phyloP scores from a whole-genome alignment of 441 rosid species.

The Breynia disticha region DNA sequence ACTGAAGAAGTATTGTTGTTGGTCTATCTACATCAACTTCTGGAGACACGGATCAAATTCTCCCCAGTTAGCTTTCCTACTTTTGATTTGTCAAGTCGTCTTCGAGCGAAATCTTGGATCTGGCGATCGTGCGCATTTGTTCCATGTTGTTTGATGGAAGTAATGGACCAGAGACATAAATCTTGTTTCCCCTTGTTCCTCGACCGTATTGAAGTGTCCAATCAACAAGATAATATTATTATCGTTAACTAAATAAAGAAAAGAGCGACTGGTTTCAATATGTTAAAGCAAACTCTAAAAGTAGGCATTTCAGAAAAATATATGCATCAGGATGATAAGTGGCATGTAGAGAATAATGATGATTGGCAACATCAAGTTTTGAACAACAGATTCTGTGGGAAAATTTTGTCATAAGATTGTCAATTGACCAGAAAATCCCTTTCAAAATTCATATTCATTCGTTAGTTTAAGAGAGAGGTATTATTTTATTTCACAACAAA shows the following conservation, averaged over 20 bases:
- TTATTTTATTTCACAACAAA: neutral
- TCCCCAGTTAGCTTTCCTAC: slow-evolving; percentile 16
- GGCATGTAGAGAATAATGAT: neutral
- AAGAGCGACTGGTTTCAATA: too few relatives aligned
- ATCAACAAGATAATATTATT: slow-evolving; percentile 7
- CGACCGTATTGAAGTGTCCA: slow-evolving; percentile 27
- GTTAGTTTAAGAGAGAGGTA: too few relatives aligned
- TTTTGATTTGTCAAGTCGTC: slow-evolving; percentile 33
- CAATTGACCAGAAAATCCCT: neutral
- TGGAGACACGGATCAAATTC: slow-evolving; percentile 10
- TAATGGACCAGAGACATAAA: slow-evolving; percentile 68
- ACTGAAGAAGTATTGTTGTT: neutral
- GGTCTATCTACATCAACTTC: neutral
- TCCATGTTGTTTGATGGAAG: slow-evolving; percentile 62
- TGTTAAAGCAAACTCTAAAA: too few relatives aligned
- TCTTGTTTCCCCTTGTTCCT: slow-evolving; percentile 51
- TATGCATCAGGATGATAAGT: neutral
- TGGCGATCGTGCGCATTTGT: slow-evolving; percentile 61
- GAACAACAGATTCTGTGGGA: too few relatives aligned
- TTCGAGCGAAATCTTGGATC: slow-evolving; percentile 52
- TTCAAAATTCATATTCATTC: neutral
- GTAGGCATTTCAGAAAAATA: neutral
- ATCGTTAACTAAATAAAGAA: neutral
- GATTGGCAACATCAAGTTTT: neutral
- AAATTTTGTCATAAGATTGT: too few relatives aligned